A percentile compares a stretch with the other conserved stretches of the same genome.
These are phyloP conservation scores for Ceratocystis cacaofunesta DNA, from an alignment of 2,329 filamentous ascomycete species.

Conservation along the genomic window DNA sequence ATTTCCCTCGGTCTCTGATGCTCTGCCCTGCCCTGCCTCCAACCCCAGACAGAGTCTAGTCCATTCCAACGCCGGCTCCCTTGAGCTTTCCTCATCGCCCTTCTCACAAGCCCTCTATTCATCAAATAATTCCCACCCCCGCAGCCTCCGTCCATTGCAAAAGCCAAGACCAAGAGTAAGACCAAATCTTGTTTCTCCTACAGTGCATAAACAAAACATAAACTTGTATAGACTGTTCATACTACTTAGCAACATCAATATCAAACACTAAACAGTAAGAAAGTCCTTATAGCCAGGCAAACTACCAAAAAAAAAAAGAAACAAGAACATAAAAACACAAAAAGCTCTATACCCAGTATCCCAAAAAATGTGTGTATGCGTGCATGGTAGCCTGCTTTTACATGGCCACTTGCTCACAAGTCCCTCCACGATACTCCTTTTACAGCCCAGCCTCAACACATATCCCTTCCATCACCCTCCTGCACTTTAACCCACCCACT, in stretches of 20 bases:
- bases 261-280: neutral
- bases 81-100: neutral
- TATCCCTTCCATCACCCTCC: neutral
- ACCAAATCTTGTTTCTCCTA: too few relatives aligned
- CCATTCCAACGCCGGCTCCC: neutral
- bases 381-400: neutral
- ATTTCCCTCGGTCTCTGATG: neutral
- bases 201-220: neutral
- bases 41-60: neutral
- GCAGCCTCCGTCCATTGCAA: too few relatives aligned
- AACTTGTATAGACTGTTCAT: too few relatives aligned
- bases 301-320: neutral
- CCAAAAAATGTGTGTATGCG: neutral
- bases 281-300: too few relatives aligned
- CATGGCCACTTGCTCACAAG: neutral
- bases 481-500: slow-evolving; percentile 56
- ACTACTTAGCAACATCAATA: neutral
- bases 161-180: too few relatives aligned
- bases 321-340: neutral
- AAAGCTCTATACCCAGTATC: slow-evolving; percentile 5
- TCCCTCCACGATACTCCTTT: neutral
- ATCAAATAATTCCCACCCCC: too few relatives aligned
- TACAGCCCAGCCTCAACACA: neutral
- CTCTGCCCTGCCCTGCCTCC: neutral
- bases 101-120: neutral